A percentile compares a stretch with the other conserved stretches of the same genome.
phyloP scores from a whole-genome alignment of 441 rosid species.

The Populus trichocarpa region DNA sequence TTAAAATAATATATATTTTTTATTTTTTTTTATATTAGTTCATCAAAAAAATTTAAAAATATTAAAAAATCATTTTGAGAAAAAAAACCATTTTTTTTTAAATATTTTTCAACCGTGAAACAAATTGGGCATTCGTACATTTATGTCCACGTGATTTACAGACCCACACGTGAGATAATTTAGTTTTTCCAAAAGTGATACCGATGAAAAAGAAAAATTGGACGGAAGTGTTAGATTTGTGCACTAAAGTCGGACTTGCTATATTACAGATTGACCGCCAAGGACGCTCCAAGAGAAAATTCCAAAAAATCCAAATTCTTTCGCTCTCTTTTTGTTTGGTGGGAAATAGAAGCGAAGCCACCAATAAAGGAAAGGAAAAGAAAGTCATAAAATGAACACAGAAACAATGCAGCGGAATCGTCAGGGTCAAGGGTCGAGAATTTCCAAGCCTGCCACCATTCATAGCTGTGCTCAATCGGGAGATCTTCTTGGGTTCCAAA shows the following conservation, averaged over 20 bases:
- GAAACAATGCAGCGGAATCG: slow-evolving; percentile 51
- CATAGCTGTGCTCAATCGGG: slow-evolving; percentile 83
- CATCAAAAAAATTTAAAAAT: too few relatives aligned
- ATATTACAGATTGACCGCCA: background rate
- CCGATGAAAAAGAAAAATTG: too few relatives aligned
- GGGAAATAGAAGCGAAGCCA: slow-evolving; percentile 9
- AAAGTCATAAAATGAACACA: background rate
- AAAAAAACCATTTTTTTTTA: too few relatives aligned
- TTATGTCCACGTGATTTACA: too few relatives aligned
- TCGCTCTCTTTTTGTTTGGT: background rate
- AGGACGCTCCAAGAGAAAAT: background rate
- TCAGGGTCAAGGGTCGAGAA: slow-evolving; percentile 63
- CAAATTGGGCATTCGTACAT: too few relatives aligned
- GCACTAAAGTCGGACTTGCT: background rate
- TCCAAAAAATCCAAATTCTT: background rate
- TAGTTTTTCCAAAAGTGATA: too few relatives aligned
- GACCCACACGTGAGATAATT: too few relatives aligned
- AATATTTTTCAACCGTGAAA: too few relatives aligned
- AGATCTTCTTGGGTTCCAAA: slow-evolving; percentile 66
- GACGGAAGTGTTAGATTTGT: background rate
- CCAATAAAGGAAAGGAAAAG: background rate
- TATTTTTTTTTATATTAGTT: too few relatives aligned
- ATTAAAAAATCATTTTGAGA: too few relatives aligned
- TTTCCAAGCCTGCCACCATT: slow-evolving; percentile 65
- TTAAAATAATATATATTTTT: too few relatives aligned